Base-by-base conservation (phyloP, 768 basidiomycete genomes). In the Boletus barrowsii region DNA sequence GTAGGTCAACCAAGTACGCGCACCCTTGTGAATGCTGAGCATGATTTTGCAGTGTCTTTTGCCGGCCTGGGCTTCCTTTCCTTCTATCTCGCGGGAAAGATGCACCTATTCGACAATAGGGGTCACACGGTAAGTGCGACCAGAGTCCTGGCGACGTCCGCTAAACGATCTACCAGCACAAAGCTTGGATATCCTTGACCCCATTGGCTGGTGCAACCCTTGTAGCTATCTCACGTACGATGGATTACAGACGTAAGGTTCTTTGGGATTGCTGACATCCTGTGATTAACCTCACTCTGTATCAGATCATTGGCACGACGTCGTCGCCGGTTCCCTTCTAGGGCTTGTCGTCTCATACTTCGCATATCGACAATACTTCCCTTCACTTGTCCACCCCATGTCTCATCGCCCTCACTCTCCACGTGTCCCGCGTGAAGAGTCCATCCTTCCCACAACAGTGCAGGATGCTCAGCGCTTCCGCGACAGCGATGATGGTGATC, bases 281-380 rank as follows among this genome's bases (percentile, higher is more conserved):
- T 13, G 54, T 56, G 20, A 47, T 47, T 51, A 48, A 49, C 26
- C 17, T 20, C 20, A 35, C 10, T 49, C 48, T 30, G 53, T 45
- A 35, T 32, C 57, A 92, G 90, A 96, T 70, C 93, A 96, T 68
- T 94, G 91, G 89, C 84, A 92, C 6, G 96, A 99, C 60, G 89
- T 97, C 41, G 64, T 92, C 10, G 83, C 89, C 3, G 94, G 95
- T 6, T 80, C 85, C 3, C 49, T 87, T 29, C 75, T 98, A 9
- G 96, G 95, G 13, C 74, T 88, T 17, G 65, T 78, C 42, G 73
- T 90, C 53, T 76, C 91, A 17, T 88, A 81, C 72, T 87, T 93
- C 61, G 69, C 81, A 15, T 95, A 95, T 70, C 83, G 88, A 41
- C 90, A 90, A 65, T 92, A 93, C 70, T 93, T 87, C 63, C 89